Percentiles rank a stretch among this genome's conserved stretches.
These are phyloP conservation scores for Setomelanomma holmii DNA, from an alignment of 2,329 filamentous ascomycete species.

Conservation along the genomic window DNA sequence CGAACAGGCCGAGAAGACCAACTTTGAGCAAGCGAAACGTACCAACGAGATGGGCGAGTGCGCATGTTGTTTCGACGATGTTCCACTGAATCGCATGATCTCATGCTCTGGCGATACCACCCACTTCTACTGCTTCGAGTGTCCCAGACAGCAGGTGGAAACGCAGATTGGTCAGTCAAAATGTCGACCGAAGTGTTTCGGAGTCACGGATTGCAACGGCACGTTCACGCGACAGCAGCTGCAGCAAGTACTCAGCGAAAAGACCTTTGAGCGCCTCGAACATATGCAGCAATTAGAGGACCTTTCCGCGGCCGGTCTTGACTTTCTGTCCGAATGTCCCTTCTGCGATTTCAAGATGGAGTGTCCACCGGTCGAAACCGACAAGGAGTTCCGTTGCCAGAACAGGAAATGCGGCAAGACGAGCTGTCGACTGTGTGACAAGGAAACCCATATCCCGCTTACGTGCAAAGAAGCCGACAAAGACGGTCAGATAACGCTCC, in stretches of 20 bases:
- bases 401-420: constrained; percentile 67
- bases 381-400: constrained; percentile 77
- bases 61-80: constrained; percentile 74
- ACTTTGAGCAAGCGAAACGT: constrained; percentile 35
- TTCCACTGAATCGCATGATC: constrained; percentile 71
- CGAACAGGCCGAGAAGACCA: constrained; percentile 43
- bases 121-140: constrained; percentile 75
- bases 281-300: constrained; percentile 74
- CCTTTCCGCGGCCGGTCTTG: constrained; percentile 72
- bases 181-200: constrained; percentile 75
- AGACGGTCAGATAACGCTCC: constrained; percentile 66
- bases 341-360: constrained; percentile 84
- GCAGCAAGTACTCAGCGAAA: constrained; percentile 64
- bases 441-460: constrained; percentile 73
- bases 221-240: constrained; percentile 66
- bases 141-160: constrained; percentile 70
- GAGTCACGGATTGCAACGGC: constrained; percentile 63
- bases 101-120: constrained; percentile 65
- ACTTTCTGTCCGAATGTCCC: constrained; percentile 77
- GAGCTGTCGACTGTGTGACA: constrained; percentile 66
- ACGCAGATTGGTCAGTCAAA: constrained; percentile 72
- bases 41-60: constrained; percentile 67
- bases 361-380: constrained; percentile 68
- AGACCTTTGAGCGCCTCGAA: constrained; percentile 68
- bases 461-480: constrained; percentile 71